A percentile compares a stretch with the other conserved stretches of the same genome.
phyloP scores from a whole-genome alignment of 805 yeast genomes.

The Lipomyces orientalis region DNA sequence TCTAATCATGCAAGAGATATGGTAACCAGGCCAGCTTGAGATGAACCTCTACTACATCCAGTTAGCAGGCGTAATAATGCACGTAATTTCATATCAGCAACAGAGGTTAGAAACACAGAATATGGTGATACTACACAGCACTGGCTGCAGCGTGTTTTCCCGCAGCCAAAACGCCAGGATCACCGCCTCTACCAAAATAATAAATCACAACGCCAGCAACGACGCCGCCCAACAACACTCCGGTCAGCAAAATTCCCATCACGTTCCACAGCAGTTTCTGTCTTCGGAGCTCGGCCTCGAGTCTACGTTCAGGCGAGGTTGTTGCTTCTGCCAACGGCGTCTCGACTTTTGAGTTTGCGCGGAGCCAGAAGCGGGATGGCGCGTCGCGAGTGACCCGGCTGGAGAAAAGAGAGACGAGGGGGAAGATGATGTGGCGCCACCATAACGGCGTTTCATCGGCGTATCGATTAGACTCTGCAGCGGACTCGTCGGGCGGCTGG shows the following conservation, averaged over 20 bases:
- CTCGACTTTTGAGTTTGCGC: background rate
- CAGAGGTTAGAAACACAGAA: background rate
- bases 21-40: background rate
- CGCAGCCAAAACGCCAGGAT: slow-evolving; percentile 18
- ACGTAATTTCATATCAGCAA: background rate
- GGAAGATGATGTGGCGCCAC: slow-evolving; percentile 22
- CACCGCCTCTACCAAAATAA: slow-evolving; percentile 27
- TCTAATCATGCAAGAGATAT: background rate
- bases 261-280: slow-evolving; percentile 28
- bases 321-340: slow-evolving; percentile 19
- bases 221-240: slow-evolving; percentile 31
- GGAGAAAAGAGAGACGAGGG: slow-evolving; percentile 10
- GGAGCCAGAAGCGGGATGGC: slow-evolving; percentile 17
- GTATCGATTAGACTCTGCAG: background rate
- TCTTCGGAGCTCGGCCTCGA: slow-evolving; percentile 23
- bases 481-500: slow-evolving; percentile 1
- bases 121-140: background rate
- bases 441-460: slow-evolving; percentile 8
- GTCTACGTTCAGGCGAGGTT: slow-evolving; percentile 24
- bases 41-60: background rate
- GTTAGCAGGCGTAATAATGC: background rate
- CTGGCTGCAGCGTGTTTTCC: slow-evolving; percentile 11
- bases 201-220: slow-evolving; percentile 33
- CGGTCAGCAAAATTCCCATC: slow-evolving; percentile 22
- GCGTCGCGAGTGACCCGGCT: background rate